phyloP scores from a whole-genome alignment of 495 filamentous ascomycete genomes.

The Penicillium lividum region DNA sequence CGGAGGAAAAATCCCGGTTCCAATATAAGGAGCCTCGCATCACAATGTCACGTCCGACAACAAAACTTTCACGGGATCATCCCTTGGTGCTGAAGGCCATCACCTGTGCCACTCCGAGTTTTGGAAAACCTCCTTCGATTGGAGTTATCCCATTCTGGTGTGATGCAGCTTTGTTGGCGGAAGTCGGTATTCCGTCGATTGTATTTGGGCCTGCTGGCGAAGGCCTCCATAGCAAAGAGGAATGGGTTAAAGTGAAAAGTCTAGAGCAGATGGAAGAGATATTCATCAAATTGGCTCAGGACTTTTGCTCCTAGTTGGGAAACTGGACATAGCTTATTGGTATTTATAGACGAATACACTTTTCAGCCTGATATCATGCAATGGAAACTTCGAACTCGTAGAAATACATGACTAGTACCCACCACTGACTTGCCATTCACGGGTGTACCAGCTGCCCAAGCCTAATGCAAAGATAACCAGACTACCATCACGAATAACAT shows the following conservation, averaged over 20 bases:
- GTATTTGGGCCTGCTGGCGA: constrained; percentile 45
- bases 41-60: constrained; percentile 36
- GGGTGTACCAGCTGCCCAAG: constrained; percentile 63
- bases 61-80: constrained; percentile 34
- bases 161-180: constrained; percentile 43
- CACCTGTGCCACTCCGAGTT: constrained; percentile 19
- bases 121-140: constrained; percentile 20
- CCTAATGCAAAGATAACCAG: constrained; percentile 82
- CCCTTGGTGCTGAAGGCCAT: constrained; percentile 33
- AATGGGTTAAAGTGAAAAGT: constrained; percentile 46
- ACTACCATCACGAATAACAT: constrained; percentile 66
- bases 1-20: constrained; percentile 26
- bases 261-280: constrained; percentile 26
- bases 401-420: constrained; percentile 1
- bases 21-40: constrained; percentile 30
- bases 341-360: neutral
- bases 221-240: constrained; percentile 46
- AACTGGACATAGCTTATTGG: neutral
- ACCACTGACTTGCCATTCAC: constrained; percentile 32
- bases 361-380: neutral
- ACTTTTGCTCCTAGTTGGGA: constrained; percentile 31
- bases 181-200: constrained; percentile 41
- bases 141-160: constrained; percentile 41
- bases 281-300: constrained; percentile 24
- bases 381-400: neutral